Evolutionary conservation across 441 rosid species (phyloP).

Genomic region (Pelargonium fulgidum): DNA sequence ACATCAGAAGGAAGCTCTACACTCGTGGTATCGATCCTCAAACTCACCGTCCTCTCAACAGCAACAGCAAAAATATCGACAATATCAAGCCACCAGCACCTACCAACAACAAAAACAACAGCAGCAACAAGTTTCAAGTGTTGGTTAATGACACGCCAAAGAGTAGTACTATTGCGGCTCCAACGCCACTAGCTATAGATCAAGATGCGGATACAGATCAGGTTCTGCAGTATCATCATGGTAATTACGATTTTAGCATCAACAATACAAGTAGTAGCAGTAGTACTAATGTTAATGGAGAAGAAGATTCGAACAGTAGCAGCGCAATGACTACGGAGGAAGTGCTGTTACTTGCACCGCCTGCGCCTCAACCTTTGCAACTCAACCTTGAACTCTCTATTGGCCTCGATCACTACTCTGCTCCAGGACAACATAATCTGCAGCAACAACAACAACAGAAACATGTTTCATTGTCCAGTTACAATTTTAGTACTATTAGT

Average conservation of each 20-base stretch:
- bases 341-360: not conserved
- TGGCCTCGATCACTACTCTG: slow-evolving; percentile 15
- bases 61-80: not conserved
- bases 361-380: slow-evolving; percentile 22
- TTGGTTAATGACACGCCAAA: not conserved
- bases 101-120: not conserved
- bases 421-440: no score
- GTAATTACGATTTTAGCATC: not conserved
- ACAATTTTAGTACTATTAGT: not conserved
- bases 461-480: not conserved
- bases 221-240: not conserved
- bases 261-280: not conserved
- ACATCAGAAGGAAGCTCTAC: slow-evolving; percentile 15
- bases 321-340: slow-evolving; percentile 8
- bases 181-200: not conserved
- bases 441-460: not conserved
- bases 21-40: slow-evolving; percentile 17
- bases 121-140: not conserved
- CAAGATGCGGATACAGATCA: slow-evolving; percentile 1
- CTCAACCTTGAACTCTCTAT: slow-evolving; percentile 44
- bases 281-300: not conserved
- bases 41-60: slow-evolving; percentile 10
- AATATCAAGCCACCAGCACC: not conserved
- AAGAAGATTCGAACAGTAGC: not conserved
- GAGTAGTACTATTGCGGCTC: not conserved